A percentile compares a stretch with the other conserved stretches of the same genome.
These are phyloP conservation scores for Aspergillus piperis DNA, from an alignment of 2,329 filamentous ascomycete genomes.

Conservation along the genomic window DNA sequence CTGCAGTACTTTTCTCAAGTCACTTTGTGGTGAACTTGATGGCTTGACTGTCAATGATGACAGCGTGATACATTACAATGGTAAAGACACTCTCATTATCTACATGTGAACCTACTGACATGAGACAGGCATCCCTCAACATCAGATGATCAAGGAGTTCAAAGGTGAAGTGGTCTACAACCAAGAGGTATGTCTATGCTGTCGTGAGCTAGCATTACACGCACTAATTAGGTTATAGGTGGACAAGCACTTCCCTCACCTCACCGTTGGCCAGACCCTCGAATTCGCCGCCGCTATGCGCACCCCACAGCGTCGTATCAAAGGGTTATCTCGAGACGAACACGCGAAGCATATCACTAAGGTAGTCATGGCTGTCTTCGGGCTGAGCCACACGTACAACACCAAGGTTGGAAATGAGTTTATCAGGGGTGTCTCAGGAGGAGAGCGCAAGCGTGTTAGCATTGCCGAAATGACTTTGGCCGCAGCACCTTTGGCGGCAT, in stretches of 20 bases:
- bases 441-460: constrained; percentile 59
- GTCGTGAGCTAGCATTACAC: constrained; percentile 55
- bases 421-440: constrained; percentile 60
- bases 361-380: constrained; percentile 42
- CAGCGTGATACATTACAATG: constrained; percentile 79
- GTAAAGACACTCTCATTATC: constrained; percentile 27
- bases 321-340: not conserved
- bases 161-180: constrained; percentile 42
- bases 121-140: constrained; percentile 27
- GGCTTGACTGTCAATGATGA: constrained; percentile 69
- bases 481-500: constrained; percentile 41
- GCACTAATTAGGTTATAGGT: constrained; percentile 68
- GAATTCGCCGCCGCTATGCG: constrained; percentile 71
- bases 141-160: constrained; percentile 37
- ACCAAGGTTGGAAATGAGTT: constrained; percentile 54
- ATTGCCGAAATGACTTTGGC: constrained; percentile 53
- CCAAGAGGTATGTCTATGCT: constrained; percentile 20
- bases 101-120: not conserved
- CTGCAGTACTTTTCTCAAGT: constrained; percentile 82
- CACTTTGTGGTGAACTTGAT: constrained; percentile 76
- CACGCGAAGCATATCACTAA: constrained; percentile 18
- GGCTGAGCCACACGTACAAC: constrained; percentile 46
- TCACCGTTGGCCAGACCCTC: constrained; percentile 70
- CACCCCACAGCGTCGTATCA: constrained; percentile 34
- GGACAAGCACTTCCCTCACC: constrained; percentile 68